Evolutionary conservation across 2,329 filamentous ascomycete species (phyloP), one percentile per base, ranked within the genome.

Genomic region (Peltaster fructicola): DNA sequence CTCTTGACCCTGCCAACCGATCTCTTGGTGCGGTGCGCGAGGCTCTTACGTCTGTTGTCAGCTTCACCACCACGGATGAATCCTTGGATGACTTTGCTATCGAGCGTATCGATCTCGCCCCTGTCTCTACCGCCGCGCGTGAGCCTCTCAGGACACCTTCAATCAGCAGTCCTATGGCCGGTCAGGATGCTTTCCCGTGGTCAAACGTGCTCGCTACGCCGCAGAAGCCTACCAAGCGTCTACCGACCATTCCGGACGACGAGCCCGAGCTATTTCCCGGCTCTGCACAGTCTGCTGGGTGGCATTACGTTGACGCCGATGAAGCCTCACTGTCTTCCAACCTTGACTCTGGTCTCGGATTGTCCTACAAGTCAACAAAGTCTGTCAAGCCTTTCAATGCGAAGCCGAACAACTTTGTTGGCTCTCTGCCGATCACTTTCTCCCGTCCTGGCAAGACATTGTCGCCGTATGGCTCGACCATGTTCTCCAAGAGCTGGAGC

Each of bases 401-500:
- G 59, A 72, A 67, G 18, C 79, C 81, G 2, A 61, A 88, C 4
- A 85, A 88, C 46, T 71, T 43, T 22, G 36, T 44, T 34, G 79
- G 84, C 53, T 77, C 76, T 8, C 71, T 88, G 45, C 75, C 80
- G 1, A 57, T 62, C 69, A 34, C 45, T 58, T 41, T 48, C 37
- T 40, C 38, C 56, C 63, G 47, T 65, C 67, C 19, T 59, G 68
- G 26, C 32, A 73, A 85, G 63, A 72, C 78, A 4, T 20, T 68
- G 30, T 25, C 30, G 6, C 37, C 40, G 8, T 44, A 45, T 17
- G 33, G 34, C 23, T 25, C 23, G 6, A 30, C 31, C 31, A 40
- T 29, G 27, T 79, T 90, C 23, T 92, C 88, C 29, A 95, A 95
- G 73, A 95, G 88, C 61, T 98, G 88, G 88, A 92, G 84, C 44